Percentiles rank a stretch among this genome's conserved stretches.
These are phyloP conservation scores for Beauveria brongniartii DNA, from an alignment of 2,329 filamentous ascomycete species.

Conservation along the genomic window DNA sequence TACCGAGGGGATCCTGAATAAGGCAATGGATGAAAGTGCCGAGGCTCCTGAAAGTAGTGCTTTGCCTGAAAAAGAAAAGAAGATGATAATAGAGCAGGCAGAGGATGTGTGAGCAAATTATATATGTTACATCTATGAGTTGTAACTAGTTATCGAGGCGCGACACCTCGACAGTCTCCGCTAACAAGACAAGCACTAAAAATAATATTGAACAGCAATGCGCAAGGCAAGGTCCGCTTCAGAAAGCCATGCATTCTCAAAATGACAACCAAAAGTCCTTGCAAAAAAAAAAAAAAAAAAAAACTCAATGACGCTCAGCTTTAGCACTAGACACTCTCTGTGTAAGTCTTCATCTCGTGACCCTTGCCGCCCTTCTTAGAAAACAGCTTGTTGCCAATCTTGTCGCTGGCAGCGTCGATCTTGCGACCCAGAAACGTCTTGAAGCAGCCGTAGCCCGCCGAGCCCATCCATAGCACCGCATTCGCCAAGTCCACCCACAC, in stretches of 20 bases:
- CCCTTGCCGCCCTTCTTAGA: slow-evolving; percentile 20
- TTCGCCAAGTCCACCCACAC: slow-evolving; percentile 67
- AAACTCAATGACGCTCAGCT: neutral
- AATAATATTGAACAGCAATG: neutral
- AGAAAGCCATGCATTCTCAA: neutral
- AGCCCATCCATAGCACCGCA: slow-evolving; percentile 55
- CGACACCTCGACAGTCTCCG: too few species aligned
- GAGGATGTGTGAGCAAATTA: too few species aligned
- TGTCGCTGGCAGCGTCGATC: slow-evolving; percentile 29
- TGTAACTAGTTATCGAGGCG: too few species aligned
- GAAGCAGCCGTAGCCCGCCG: slow-evolving; percentile 32
- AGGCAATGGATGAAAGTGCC: too few species aligned
- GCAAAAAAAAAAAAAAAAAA: neutral
- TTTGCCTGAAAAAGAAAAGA: too few species aligned
- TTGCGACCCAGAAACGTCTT: slow-evolving; percentile 35
- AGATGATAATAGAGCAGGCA: too few species aligned
- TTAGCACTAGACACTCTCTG: slow-evolving; percentile 21
- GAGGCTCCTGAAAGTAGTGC: too few species aligned
- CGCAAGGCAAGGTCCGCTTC: neutral
- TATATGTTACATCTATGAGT: too few species aligned
- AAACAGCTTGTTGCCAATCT: slow-evolving; percentile 31
- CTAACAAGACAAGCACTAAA: too few species aligned
- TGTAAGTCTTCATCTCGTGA: slow-evolving; percentile 15
- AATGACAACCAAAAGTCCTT: neutral
- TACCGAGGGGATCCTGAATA: too few species aligned